Percentiles rank a stretch among this genome's conserved stretches.
These are phyloP conservation scores for Apiotrichum mycotoxinovorans DNA, from an alignment of 1,284 basidiomycete species.

Conservation along the genomic window DNA sequence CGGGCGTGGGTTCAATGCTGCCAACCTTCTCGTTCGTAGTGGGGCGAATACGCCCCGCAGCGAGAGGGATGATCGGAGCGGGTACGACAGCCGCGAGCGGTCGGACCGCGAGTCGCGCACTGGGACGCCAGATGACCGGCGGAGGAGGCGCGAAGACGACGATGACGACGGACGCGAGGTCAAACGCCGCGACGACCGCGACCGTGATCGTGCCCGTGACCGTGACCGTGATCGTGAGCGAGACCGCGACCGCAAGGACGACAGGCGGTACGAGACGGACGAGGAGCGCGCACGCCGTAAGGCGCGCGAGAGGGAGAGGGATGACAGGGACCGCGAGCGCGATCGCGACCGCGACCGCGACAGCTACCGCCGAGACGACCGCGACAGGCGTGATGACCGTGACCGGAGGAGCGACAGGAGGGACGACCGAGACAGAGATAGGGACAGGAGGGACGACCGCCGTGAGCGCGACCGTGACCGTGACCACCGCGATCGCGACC, in stretches of 20 bases:
- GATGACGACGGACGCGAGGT: slow-evolving; percentile 19
- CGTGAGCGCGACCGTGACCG: background rate
- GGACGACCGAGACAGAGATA: background rate
- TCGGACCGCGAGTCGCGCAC: background rate
- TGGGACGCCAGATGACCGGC: background rate
- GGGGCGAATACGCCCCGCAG: slow-evolving; percentile 7
- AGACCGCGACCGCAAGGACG: slow-evolving; percentile 6
- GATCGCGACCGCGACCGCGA: slow-evolving; percentile 20
- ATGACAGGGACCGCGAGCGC: slow-evolving; percentile 15
- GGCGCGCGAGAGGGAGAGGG: slow-evolving; percentile 20
- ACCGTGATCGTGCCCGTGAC: slow-evolving; percentile 14
- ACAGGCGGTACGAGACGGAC: slow-evolving; percentile 29
- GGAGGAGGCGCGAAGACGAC: slow-evolving; percentile 22
- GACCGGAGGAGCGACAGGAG: background rate
- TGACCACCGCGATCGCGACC: too few relatives aligned
- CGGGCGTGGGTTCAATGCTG: slow-evolving; percentile 44
- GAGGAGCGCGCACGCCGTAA: slow-evolving; percentile 35
- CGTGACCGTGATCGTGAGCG: slow-evolving; percentile 10
- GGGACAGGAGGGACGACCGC: background rate
- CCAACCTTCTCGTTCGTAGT: slow-evolving; percentile 34
- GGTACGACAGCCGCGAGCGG: slow-evolving; percentile 7
- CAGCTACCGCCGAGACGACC: slow-evolving; percentile 16
- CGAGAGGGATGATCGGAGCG: slow-evolving; percentile 9
- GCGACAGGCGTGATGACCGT: slow-evolving; percentile 7
- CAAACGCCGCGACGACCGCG: slow-evolving; percentile 19